A percentile compares a stretch with the other conserved stretches of the same genome.
phyloP scores from a whole-genome alignment of 2,329 filamentous ascomycete genomes.

The Xylaria sp. region DNA sequence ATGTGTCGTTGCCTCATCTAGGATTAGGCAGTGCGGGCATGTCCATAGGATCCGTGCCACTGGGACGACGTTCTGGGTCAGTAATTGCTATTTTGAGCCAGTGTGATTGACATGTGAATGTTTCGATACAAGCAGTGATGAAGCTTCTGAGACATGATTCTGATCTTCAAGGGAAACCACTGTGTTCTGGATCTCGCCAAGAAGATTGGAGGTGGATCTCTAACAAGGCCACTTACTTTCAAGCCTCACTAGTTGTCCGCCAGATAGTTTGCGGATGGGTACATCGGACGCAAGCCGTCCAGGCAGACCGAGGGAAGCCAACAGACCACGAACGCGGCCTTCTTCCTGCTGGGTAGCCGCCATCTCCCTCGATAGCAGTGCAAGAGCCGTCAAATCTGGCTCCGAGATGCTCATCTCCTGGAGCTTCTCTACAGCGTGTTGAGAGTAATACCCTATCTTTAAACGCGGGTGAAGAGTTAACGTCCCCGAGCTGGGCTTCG shows the following conservation, averaged over 20 bases:
- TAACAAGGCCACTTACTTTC: slow-evolving; percentile 51
- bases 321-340: slow-evolving; percentile 72
- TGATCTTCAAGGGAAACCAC: neutral
- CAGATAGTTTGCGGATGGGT: slow-evolving; percentile 77
- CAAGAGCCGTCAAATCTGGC: slow-evolving; percentile 70
- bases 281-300: slow-evolving; percentile 79
- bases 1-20: slow-evolving; percentile 88
- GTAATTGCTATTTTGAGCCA: neutral
- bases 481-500: slow-evolving; percentile 69
- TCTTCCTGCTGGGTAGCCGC: slow-evolving; percentile 65
- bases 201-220: neutral
- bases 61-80: slow-evolving; percentile 2
- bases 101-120: neutral
- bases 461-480: slow-evolving; percentile 75
- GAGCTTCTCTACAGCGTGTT: slow-evolving; percentile 79
- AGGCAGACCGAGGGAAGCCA: slow-evolving; percentile 76
- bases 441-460: slow-evolving; percentile 80
- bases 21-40: slow-evolving; percentile 76
- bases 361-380: slow-evolving; percentile 68
- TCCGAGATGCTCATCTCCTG: slow-evolving; percentile 63
- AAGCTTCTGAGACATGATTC: neutral
- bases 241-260: slow-evolving; percentile 77
- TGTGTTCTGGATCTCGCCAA: neutral
- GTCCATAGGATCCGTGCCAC: slow-evolving; percentile 76
- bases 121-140: neutral